These are phyloP conservation scores for Thinopyrum obtusiflorum DNA, from an alignment of 202 grass and related monocot genomes.

Conservation along the genomic window DNA sequence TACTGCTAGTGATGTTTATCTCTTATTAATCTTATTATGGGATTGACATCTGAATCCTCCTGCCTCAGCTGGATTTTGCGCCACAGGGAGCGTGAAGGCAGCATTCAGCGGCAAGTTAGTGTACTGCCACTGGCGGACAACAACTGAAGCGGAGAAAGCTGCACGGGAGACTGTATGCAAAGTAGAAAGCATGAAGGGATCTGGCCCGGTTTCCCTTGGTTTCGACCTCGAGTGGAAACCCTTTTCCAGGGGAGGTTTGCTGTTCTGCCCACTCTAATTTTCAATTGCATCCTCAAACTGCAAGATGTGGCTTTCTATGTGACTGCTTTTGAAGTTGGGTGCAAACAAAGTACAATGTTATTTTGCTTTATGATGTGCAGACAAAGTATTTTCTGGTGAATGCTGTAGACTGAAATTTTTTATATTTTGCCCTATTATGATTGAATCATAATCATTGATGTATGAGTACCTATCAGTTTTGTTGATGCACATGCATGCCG, in stretches of 20 bases:
- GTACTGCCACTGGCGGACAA: conserved; percentile 48
- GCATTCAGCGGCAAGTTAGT: conserved; percentile 52
- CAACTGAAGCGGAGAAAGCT: conserved; percentile 67
- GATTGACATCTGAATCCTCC: conserved; percentile 4
- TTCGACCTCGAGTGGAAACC: conserved; percentile 91
- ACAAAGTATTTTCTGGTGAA: no score
- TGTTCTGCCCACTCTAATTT: not conserved
- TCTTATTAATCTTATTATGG: not conserved
- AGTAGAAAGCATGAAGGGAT: conserved; percentile 46
- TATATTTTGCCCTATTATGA: no score
- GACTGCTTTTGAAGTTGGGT: no score
- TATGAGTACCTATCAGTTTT: no score
- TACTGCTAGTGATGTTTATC: not conserved
- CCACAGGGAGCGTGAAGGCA: conserved; percentile 28
- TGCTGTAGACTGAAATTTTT: no score
- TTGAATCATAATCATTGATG: no score
- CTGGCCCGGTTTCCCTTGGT: conserved; percentile 55
- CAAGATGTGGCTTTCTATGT: not conserved
- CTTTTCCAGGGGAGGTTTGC: conserved; percentile 65
- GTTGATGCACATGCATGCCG: no score
- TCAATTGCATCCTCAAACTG: not conserved
- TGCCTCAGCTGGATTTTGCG: not conserved
- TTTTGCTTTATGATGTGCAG: no score
- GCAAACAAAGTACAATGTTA: no score
- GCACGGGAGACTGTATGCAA: conserved; percentile 43